A percentile compares a stretch with the other conserved stretches of the same genome.
phyloP scores from a whole-genome alignment of 805 yeast genomes.

The Yarrowia yakushimensis region DNA sequence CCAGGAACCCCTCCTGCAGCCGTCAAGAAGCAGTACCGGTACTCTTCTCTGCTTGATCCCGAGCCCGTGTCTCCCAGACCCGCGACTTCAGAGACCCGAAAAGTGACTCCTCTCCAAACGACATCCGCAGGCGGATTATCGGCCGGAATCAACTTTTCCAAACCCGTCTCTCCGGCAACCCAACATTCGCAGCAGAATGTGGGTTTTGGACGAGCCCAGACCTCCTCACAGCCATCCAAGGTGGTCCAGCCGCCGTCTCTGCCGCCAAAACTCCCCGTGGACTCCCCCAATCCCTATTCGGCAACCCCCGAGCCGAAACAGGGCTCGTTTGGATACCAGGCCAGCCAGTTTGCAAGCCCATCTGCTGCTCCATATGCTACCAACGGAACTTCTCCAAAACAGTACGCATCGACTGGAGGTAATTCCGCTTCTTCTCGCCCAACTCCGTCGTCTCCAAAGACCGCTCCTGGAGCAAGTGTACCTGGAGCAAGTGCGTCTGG shows the following conservation, averaged over 20 bases:
- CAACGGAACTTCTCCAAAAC: background rate
- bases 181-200: background rate
- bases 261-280: background rate
- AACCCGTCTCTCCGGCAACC: constrained; percentile 7
- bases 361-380: background rate
- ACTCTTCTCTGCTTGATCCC: constrained; percentile 17
- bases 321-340: background rate
- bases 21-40: constrained; percentile 3
- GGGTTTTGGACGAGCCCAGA: background rate
- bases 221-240: background rate
- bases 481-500: background rate
- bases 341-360: constrained; percentile 3
- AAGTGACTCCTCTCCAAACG: constrained; percentile 4
- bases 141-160: constrained; percentile 15
- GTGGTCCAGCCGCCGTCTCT: background rate
- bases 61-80: background rate
- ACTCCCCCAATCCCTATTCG: background rate
- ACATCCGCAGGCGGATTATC: constrained; percentile 14
- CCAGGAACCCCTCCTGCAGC: background rate
- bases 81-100: background rate
- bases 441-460: background rate
- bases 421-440: background rate
- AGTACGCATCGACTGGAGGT: background rate
- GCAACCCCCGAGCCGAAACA: background rate
- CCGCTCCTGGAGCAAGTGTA: background rate